A percentile compares a stretch with the other conserved stretches of the same genome.
Conservation (phyloP, 1,284 basidiomycete species). For the Blastosporella zonata region DNA sequence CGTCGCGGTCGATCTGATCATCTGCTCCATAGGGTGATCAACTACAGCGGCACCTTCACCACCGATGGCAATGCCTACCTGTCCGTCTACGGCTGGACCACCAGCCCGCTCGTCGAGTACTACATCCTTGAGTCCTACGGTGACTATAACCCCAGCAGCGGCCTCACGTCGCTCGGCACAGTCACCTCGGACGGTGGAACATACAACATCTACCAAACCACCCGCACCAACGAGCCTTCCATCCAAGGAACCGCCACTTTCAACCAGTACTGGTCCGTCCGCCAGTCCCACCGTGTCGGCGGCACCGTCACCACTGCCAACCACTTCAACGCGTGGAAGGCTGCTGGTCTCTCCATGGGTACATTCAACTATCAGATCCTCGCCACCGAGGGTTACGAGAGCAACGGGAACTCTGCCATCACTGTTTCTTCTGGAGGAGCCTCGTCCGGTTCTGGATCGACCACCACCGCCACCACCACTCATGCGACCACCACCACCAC, state of each 20-base stretch:
- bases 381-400: slow-evolving; percentile 35
- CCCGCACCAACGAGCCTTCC: slow-evolving; percentile 26
- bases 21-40: slow-evolving; percentile 23
- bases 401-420: slow-evolving; percentile 6
- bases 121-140: slow-evolving; percentile 39
- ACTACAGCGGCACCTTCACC: slow-evolving; percentile 30
- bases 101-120: slow-evolving; percentile 37
- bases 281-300: slow-evolving; percentile 23
- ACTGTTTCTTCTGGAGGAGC: neutral
- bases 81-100: slow-evolving; percentile 37
- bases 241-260: slow-evolving; percentile 29
- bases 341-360: slow-evolving; percentile 31
- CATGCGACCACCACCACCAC: slow-evolving; percentile 1
- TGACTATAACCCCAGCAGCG: slow-evolving; percentile 34
- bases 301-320: slow-evolving; percentile 33
- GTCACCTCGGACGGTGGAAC: slow-evolving; percentile 28
- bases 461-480: neutral
- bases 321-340: slow-evolving; percentile 22
- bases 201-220: slow-evolving; percentile 17
- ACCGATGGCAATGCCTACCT: slow-evolving; percentile 36
- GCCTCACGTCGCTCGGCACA: slow-evolving; percentile 23
- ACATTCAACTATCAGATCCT: slow-evolving; percentile 38
- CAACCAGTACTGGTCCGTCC: slow-evolving; percentile 28
- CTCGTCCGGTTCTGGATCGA: neutral
- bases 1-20: neutral